A percentile compares a stretch with the other conserved stretches of the same genome.
These are phyloP conservation scores for Boechera retrofracta DNA, from an alignment of 345 rosid genomes.

Conservation along the genomic window DNA sequence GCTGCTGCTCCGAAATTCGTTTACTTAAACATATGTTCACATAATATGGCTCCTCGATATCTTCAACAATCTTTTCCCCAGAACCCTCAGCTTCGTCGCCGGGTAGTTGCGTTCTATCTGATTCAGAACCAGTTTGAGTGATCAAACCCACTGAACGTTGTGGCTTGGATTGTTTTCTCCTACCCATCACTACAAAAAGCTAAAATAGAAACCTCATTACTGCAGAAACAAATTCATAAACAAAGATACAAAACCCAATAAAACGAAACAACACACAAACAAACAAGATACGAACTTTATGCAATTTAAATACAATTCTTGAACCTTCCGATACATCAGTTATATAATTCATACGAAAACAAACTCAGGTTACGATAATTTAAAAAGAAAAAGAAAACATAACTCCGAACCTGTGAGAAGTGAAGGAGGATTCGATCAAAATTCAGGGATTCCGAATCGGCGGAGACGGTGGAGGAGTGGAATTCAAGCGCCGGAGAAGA, in stretches of 20 bases:
- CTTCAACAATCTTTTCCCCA: conserved; percentile 37
- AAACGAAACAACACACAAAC: neutral
- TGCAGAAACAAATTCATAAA: neutral
- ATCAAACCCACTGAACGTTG: conserved; percentile 65
- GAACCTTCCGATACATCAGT: neutral
- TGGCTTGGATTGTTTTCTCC: conserved; percentile 84
- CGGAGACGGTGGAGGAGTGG: conserved; percentile 20
- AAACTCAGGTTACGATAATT: neutral
- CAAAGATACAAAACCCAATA: neutral
- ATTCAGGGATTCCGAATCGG: conserved; percentile 8
- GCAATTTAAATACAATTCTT: neutral
- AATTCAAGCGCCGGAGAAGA: conserved; percentile 43
- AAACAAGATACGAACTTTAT: neutral
- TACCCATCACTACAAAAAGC: conserved; percentile 65
- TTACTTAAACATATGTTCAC: conserved; percentile 54
- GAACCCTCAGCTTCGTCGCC: conserved; percentile 20
- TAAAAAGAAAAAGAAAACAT: neutral
- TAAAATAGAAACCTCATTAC: conserved; percentile 32
- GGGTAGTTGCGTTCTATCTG: conserved; percentile 22
- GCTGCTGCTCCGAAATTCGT: conserved; percentile 61
- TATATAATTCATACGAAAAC: conserved; percentile 14
- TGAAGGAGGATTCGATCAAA: conserved; percentile 3
- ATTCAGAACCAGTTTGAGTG: conserved; percentile 44
- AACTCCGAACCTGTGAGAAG: conserved; percentile 32
- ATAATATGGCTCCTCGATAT: conserved; percentile 57